Evolutionary conservation across 805 yeast species (phyloP), one percentile per base, ranked within the genome.

Genomic region (Yamadazyma sp.): DNA sequence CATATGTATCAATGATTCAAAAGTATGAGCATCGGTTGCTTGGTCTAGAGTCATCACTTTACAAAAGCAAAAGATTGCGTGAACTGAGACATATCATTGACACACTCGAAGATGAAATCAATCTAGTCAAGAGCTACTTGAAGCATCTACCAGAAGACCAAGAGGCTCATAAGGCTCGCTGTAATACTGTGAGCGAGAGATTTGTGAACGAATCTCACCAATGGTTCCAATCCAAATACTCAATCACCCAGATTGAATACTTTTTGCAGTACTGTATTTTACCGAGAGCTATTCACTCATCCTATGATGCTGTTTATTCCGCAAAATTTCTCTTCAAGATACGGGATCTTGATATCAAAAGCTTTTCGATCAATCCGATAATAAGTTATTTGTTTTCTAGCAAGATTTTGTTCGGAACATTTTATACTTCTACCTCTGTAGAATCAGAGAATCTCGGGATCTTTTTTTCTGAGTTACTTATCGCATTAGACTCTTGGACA

Each of bases 401-500:
- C 3, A 64, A 67, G 8, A 57, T 79, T 10, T 54, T 86, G 32
- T 71, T 70, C 32, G 73, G 82, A 3, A 72, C 86, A 2, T 53
- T 89, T 9, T 82, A 76, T 48, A 77, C 91, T 1, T 75, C 80
- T 37, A 84, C 96, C 0, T 73, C 86, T 0, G 59, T 70, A 3
- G 96, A 90, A 53, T 80, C 95, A 1, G 95, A 89, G 49, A 84
- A 85, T 53, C 57, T 89, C 25, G 95, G 95, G 3, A 58, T 86
- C 9, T 89, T 90, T 48, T 75, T 78, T 48, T 67, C 77, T 17
- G 80, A 77, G 16, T 44, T 84, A 1, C 19, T 45, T 9, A 60
- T 55, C 5, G 60, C 59, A 15, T 62, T 82, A 28, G 73, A 75
- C 38, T 42, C 50, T 45, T 76, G 84, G 70, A 53, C 54, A 1